Evolutionary conservation across 2,329 filamentous ascomycete species (phyloP).

Genomic region (Sporothrix globosa): DNA sequence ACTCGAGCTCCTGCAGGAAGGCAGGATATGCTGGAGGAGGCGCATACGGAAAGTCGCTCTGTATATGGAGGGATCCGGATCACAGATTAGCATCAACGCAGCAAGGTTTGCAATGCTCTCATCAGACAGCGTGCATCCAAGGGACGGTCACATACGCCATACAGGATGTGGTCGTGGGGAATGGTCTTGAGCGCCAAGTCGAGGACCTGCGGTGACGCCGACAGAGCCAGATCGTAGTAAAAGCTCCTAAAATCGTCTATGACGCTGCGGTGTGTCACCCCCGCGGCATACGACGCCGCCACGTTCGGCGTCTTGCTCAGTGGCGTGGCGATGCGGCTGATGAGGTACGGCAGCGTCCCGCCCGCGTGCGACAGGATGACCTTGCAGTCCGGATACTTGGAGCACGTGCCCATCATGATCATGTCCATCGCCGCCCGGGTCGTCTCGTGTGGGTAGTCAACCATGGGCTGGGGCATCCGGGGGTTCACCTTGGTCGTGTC

Average conservation of each 20-base stretch:
- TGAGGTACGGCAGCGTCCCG: slow-evolving; percentile 1
- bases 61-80: not conserved
- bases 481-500: not conserved
- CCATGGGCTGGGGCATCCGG: not conserved
- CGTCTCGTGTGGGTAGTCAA: slow-evolving; percentile 20
- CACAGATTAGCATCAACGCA: not conserved
- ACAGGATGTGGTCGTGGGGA: slow-evolving; percentile 10
- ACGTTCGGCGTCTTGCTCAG: slow-evolving; percentile 1
- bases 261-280: not conserved
- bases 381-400: not conserved
- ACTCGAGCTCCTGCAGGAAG: not conserved
- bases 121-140: too few relatives aligned
- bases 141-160: not conserved
- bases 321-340: not conserved
- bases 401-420: slow-evolving; percentile 4
- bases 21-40: not conserved
- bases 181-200: slow-evolving; percentile 10
- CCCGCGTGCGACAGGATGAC: slow-evolving; percentile 3
- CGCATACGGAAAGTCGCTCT: slow-evolving; percentile 6
- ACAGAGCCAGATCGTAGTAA: not conserved
- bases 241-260: not conserved
- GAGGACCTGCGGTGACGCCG: not conserved
- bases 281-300: not conserved
- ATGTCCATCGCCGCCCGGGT: slow-evolving; percentile 10
- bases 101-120: not conserved